Base-by-base conservation (phyloP, 2,329 filamentous ascomycete genomes). In the Beauveria caledonica region DNA sequence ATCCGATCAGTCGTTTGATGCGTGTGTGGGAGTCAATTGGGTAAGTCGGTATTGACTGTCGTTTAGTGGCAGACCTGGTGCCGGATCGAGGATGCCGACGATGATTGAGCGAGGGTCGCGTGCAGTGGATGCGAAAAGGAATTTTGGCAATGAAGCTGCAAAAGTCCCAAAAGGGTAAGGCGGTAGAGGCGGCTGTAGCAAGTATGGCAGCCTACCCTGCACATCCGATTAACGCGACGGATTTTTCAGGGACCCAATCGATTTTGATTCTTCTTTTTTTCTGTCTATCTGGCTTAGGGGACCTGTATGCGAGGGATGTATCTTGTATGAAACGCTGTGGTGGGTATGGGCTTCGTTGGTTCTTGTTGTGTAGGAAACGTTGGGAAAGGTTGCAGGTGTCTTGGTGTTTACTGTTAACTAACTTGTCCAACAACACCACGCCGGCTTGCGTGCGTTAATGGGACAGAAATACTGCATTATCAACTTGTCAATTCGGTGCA, bases 111-210 rank as follows among this genome's bases (percentile, higher is more conserved):
- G 42, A 48, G 27, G 39, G 40, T 62, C 58, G 45, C 52, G 60
- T 60, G 42, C 42, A 53, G 39, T n/a, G n/a, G 45, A 60, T 62
- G 60, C 48, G 49, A 44, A 50, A 60, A 54, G 61, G 60, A 63
- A 63, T 62, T 63, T 63, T 57, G 56, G 60, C 40, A 27, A 56
- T 40, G 51, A 58, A 50, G 56, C 48, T 58, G 46, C 61, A 53
- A 39, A 39, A 50, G 40, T 50, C 62, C 48, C 55, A 21, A 60
- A 55, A 33, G 46, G 46, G 55, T 60, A 60, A 63, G 56, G 62
- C 61, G 62, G 54, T 49, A 46, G 2, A 13, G 52, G 7, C 51
- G 58, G 46, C 44, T 55, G 49, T 59, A 29, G 8, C 9, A 29
- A 29, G 27, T 29, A 48, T 33, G 19, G 27, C 21, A 44, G 53